A percentile compares a stretch with the other conserved stretches of the same genome.
phyloP scores from a whole-genome alignment of 805 yeast species.

The Wickerhamiella parazyma region DNA sequence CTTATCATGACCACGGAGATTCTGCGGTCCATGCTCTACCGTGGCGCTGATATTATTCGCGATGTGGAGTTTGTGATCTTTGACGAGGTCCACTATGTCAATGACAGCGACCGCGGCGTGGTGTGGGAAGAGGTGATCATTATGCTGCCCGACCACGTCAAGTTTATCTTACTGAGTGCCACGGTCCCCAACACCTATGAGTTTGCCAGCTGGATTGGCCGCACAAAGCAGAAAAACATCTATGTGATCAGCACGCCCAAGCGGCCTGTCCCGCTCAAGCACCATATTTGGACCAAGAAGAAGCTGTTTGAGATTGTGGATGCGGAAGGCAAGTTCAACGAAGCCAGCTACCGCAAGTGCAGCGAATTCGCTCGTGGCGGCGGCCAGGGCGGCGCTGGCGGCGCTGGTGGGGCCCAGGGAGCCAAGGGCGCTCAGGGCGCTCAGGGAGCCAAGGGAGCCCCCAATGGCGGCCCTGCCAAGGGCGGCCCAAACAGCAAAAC shows the following conservation, averaged over 20 bases:
- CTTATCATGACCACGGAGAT: constrained; percentile 97
- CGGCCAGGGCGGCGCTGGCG: background rate
- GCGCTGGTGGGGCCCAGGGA: background rate
- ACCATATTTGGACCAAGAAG: constrained; percentile 70
- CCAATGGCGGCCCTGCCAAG: constrained; percentile 25
- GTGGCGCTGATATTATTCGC: constrained; percentile 92
- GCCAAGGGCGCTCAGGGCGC: constrained; percentile 24
- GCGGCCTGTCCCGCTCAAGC: constrained; percentile 91
- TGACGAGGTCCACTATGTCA: constrained; percentile 96
- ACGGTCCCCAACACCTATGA: constrained; percentile 98
- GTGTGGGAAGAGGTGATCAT: constrained; percentile 99
- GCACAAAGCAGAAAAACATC: constrained; percentile 90
- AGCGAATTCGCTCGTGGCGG: background rate
- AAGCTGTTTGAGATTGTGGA: constrained; percentile 61
- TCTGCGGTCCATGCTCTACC: constrained; percentile 82
- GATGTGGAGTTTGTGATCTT: constrained; percentile 96
- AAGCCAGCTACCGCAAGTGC: constrained; percentile 35
- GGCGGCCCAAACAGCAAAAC: constrained; percentile 20
- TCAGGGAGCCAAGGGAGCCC: constrained; percentile 17
- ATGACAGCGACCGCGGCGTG: constrained; percentile 93
- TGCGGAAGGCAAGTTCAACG: constrained; percentile 55
- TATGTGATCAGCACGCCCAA: constrained; percentile 93
- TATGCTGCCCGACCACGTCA: constrained; percentile 93
- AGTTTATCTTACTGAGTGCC: constrained; percentile 80
- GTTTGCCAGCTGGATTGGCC: constrained; percentile 97